A percentile compares a stretch with the other conserved stretches of the same genome.
phyloP scores from a whole-genome alignment of 331 rosid species.

The Erythrophleum ivorense region DNA sequence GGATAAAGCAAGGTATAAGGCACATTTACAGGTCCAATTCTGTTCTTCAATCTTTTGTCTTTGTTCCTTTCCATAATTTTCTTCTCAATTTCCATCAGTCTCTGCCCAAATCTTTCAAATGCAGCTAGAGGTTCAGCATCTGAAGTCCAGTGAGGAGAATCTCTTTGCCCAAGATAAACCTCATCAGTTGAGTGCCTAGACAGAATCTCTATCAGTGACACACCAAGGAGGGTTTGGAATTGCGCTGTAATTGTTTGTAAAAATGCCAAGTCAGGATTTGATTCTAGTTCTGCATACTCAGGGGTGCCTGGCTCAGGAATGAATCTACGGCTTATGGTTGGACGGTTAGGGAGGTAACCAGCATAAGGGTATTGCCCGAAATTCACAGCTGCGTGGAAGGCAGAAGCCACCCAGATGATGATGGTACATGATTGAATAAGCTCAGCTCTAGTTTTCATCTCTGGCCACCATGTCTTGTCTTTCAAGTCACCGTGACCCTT shows the following conservation, averaged over 20 bases:
- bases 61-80: constrained; percentile 62
- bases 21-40: constrained; percentile 70
- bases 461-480: constrained; percentile 76
- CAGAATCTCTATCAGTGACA: constrained; percentile 76
- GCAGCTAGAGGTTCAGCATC: constrained; percentile 65
- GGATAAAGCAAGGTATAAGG: constrained; percentile 85
- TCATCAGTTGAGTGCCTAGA: constrained; percentile 89
- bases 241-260: constrained; percentile 86
- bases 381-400: constrained; percentile 91
- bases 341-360: constrained; percentile 91
- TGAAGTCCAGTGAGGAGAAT: constrained; percentile 62
- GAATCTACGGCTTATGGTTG: constrained; percentile 89
- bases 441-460: constrained; percentile 60
- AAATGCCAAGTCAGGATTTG: constrained; percentile 67
- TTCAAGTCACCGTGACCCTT: constrained; percentile 88
- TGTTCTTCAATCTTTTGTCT: constrained; percentile 66
- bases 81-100: constrained; percentile 59
- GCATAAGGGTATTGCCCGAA: constrained; percentile 94
- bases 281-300: constrained; percentile 67
- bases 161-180: constrained; percentile 86
- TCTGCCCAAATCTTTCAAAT: constrained; percentile 59
- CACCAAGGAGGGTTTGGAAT: constrained; percentile 80
- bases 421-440: constrained; percentile 71
- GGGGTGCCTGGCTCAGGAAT: constrained; percentile 89
- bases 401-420: constrained; percentile 94